Conservation (phyloP, 1,139 yeast species). For the Taphrina confusa region DNA sequence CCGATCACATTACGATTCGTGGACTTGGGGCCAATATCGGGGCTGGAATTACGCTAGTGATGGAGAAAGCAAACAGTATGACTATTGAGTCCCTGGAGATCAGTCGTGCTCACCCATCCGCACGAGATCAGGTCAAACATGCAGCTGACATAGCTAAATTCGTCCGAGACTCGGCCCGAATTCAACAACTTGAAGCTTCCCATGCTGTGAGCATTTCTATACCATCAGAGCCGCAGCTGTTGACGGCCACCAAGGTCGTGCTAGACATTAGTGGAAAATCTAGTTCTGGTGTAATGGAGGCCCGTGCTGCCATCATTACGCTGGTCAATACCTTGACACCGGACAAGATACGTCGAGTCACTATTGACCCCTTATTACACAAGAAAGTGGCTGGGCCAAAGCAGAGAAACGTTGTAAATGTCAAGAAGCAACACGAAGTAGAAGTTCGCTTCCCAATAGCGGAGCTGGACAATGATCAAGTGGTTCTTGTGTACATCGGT, state of each 20-base stretch:
- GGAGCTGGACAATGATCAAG: constrained; percentile 47
- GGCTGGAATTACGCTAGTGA: constrained; percentile 60
- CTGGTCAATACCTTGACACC: constrained; percentile 76
- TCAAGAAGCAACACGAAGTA: constrained; percentile 56
- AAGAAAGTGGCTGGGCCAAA: constrained; percentile 50
- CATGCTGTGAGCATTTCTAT: constrained; percentile 58
- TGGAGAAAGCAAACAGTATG: constrained; percentile 57
- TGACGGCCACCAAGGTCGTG: constrained; percentile 47
- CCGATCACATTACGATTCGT: constrained; percentile 52
- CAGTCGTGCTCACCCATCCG: constrained; percentile 66
- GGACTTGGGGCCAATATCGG: constrained; percentile 64
- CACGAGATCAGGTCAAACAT: constrained; percentile 62
- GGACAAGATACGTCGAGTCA: constrained; percentile 61
- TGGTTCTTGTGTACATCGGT: constrained; percentile 51
- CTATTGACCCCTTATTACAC: constrained; percentile 69
- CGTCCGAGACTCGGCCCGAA: constrained; percentile 56
- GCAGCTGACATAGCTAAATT: constrained; percentile 72
- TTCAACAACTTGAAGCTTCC: constrained; percentile 48
- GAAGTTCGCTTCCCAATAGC: constrained; percentile 60
- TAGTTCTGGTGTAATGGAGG: constrained; percentile 52
- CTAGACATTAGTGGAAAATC: constrained; percentile 54
- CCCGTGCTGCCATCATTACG: constrained; percentile 69
- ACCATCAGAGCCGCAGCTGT: constrained; percentile 54
- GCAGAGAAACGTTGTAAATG: constrained; percentile 50
- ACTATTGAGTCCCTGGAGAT: constrained; percentile 72